Percentiles rank a stretch among this genome's conserved stretches.
These are phyloP conservation scores for Paraphaeosphaeria sporulosa DNA, from an alignment of 2,329 filamentous ascomycete genomes.

Conservation along the genomic window DNA sequence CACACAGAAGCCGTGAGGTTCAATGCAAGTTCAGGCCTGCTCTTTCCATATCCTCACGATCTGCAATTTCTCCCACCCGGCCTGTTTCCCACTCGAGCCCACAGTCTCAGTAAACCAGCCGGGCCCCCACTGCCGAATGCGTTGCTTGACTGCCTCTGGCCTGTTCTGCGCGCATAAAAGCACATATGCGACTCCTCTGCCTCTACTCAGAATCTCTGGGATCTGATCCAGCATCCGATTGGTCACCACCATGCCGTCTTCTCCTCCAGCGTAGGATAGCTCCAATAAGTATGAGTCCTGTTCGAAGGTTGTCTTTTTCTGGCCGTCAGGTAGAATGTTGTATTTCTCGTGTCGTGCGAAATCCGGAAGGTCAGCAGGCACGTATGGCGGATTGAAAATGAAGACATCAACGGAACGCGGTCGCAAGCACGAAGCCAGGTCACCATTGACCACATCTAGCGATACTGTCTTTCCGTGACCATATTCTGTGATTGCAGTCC, in stretches of 20 bases:
- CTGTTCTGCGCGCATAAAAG: constrained; percentile 90
- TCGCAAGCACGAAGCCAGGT: constrained; percentile 71
- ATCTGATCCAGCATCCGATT: constrained; percentile 76
- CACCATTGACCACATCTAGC: constrained; percentile 72
- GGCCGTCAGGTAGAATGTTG: constrained; percentile 33
- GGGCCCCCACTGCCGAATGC: constrained; percentile 64
- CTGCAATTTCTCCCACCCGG: constrained; percentile 93
- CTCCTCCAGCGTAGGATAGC: constrained; percentile 87
- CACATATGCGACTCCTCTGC: constrained; percentile 83
- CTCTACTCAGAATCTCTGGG: constrained; percentile 67
- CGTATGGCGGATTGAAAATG: constrained; percentile 97
- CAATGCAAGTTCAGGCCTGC: constrained; percentile 10
- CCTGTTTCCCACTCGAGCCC: constrained; percentile 82
- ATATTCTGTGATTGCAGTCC: constrained; percentile 54
- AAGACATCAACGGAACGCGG: constrained; percentile 76
- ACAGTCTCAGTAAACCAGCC: constrained; percentile 81
- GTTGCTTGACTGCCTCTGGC: constrained; percentile 74
- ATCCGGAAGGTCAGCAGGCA: constrained; percentile 80
- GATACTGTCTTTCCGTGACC: constrained; percentile 52
- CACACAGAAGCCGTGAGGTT: too few relatives aligned
- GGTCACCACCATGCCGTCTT: constrained; percentile 93
- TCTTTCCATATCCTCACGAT: constrained; percentile 83
- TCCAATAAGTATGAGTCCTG: constrained; percentile 83
- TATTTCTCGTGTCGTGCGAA: constrained; percentile 51
- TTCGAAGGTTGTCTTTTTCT: constrained; percentile 64